Conservation (phyloP, 2,329 filamentous ascomycete genomes). For the Fusarium nematophilum region DNA sequence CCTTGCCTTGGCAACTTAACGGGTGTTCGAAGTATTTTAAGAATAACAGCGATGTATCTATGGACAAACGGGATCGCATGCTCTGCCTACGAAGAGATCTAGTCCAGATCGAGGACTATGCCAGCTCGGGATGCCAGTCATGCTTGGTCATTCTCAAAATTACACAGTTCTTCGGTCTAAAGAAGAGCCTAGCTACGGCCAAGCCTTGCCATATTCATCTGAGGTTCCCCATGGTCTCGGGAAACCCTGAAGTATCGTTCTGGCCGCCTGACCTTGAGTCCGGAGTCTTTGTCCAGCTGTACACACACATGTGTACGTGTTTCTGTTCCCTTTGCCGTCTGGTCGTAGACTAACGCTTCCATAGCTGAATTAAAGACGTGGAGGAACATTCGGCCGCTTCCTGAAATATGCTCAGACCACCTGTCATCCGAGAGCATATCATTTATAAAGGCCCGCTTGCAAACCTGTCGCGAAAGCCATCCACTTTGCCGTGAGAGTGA, state of each 20-base stretch:
- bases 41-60: not conserved
- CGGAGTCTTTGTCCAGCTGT: constrained; percentile 20
- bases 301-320: constrained; percentile 14
- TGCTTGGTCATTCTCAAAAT: constrained; percentile 20
- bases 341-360: not conserved
- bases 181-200: not conserved
- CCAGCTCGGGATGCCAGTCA: constrained; percentile 9
- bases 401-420: constrained; percentile 26
- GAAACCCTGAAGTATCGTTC: constrained; percentile 29
- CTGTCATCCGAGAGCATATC: constrained; percentile 15
- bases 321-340: too few species aligned
- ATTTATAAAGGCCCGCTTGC: constrained; percentile 22
- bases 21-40: too few species aligned
- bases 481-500: constrained; percentile 4
- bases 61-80: not conserved
- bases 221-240: constrained; percentile 16
- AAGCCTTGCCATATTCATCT: not conserved
- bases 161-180: constrained; percentile 9
- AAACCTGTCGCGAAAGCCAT: constrained; percentile 14
- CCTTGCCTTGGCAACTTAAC: too few species aligned
- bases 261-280: not conserved
- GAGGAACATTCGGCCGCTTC: constrained; percentile 19
- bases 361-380: constrained; percentile 8
- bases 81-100: constrained; percentile 3
- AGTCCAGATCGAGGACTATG: not conserved